Evolutionary conservation across 331 rosid genomes (phyloP).

Genomic region (Malus hybrid): DNA sequence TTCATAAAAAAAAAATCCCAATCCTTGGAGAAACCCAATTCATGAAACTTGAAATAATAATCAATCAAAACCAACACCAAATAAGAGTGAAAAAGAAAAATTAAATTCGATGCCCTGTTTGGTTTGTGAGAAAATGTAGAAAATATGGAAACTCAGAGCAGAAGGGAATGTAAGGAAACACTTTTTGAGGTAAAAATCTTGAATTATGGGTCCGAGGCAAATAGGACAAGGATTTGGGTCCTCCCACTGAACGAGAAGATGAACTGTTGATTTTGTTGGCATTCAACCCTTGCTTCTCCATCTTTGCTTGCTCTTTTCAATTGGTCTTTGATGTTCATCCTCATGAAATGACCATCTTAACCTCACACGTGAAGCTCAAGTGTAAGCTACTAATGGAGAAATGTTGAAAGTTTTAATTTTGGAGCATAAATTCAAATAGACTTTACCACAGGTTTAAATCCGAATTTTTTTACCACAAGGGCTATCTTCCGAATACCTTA

Average conservation of each 20-base stretch:
- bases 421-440: too few species aligned
- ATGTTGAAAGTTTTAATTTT: too few species aligned
- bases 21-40: background rate
- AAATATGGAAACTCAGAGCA: background rate
- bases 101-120: background rate
- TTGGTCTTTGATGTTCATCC: background rate
- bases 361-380: too few species aligned
- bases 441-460: too few species aligned
- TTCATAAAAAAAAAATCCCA: too few species aligned
- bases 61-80: background rate
- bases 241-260: conserved; percentile 2
- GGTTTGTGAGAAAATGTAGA: background rate
- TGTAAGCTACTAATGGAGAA: too few species aligned
- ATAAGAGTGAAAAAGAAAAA: background rate
- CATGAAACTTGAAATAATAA: background rate
- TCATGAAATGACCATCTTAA: background rate
- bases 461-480: too few species aligned
- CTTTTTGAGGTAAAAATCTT: conserved; percentile 60
- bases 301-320: background rate
- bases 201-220: conserved; percentile 51
- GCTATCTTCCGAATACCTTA: too few species aligned
- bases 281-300: conserved; percentile 16
- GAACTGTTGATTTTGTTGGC: background rate
- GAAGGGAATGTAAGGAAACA: conserved; percentile 48
- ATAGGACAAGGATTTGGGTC: conserved; percentile 61